Evolutionary conservation across 2,329 filamentous ascomycete genomes (phyloP), one percentile per base, ranked within the genome.

Genomic region (Leptographium galeiforme): DNA sequence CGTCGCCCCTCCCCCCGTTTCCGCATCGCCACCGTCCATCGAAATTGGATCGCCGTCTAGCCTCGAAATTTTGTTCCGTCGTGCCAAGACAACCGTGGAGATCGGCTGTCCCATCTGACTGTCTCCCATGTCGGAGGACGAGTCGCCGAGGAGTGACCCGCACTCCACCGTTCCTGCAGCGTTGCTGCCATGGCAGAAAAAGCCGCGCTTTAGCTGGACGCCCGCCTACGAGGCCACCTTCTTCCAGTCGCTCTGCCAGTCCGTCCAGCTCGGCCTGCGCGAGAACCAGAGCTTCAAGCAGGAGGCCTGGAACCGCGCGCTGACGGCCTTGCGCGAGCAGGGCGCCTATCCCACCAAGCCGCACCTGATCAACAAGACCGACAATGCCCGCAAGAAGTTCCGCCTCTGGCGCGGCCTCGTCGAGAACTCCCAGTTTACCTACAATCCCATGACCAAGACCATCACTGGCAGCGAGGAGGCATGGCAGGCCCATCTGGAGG

Each of bases 311-410:
- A 75, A 80, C 54, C 75, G 76, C 58, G 78, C 78, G 47, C 72
- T 73, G 53, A 67, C 70, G 48, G 76, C 75, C 36, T 65, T 81
- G 53, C 72, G 75, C 65, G 74, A 77, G 34, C 78, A 81, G 60
- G 69, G 70, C 61, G 76, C 77, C 47, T 78, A 72, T 57, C 76
- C 77, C n/a, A 73, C 77, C 57, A 81, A 81, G 66, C 75, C 72
- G 59, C 78, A 81, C 53, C 72, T 81, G 39, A 79, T 81, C 64
- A 81, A 81, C 68, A 81, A 81, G 67, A 78, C 76, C 58, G 78
- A 81, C 65, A 81, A 81, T 63, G 78, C 78, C 55, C 72, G 78
- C 50, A 81, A 81, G 64, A 76, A 78, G 60, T 81, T 81, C 57
- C 75, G 78, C n/a, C 67, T 81, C 51, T 81, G 78, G 78, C 67